Percentiles rank a stretch among this genome's conserved stretches.
Conservation (phyloP, 1,284 basidiomycete genomes). For the Gomphus sp. region DNA sequence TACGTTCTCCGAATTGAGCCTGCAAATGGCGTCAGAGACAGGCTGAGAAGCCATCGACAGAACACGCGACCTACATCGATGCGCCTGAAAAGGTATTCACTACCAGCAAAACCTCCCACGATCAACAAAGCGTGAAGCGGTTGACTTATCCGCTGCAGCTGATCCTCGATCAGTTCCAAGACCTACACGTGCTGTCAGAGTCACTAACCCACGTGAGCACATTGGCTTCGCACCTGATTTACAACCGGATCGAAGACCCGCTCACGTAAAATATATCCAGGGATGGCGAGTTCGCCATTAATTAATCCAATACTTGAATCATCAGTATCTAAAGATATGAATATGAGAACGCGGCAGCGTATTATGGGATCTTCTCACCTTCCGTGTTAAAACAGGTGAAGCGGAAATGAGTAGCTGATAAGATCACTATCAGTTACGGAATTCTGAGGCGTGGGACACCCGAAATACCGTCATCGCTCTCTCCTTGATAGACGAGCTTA, state of each 20-base stretch:
- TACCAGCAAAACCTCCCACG: slow-evolving; percentile 79
- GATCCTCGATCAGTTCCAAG: slow-evolving; percentile 64
- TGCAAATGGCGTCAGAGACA: slow-evolving; percentile 19
- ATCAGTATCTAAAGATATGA: slow-evolving; percentile 38
- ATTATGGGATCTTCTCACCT: slow-evolving; percentile 2
- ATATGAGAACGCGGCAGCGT: background rate
- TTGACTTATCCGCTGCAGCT: slow-evolving; percentile 53
- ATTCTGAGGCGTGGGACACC: slow-evolving; percentile 2
- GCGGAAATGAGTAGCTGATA: slow-evolving; percentile 65
- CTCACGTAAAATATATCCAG: slow-evolving; percentile 63
- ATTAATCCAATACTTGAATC: slow-evolving; percentile 65
- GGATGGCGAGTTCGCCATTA: slow-evolving; percentile 73
- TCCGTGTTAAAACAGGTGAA: slow-evolving; percentile 77
- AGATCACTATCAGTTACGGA: slow-evolving; percentile 9
- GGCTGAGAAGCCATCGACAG: background rate
- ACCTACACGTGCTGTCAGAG: slow-evolving; percentile 34
- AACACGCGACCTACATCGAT: slow-evolving; percentile 45
- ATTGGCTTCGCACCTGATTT: slow-evolving; percentile 40
- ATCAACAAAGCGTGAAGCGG: slow-evolving; percentile 68
- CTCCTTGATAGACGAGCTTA: slow-evolving; percentile 51
- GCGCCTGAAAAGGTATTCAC: slow-evolving; percentile 67
- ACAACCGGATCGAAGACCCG: slow-evolving; percentile 78
- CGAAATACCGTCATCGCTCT: slow-evolving; percentile 58
- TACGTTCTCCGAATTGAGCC: slow-evolving; percentile 53
- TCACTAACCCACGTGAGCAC: background rate